Evolutionary conservation across 441 rosid genomes (phyloP).

Genomic region (Francoa sonchifolia): DNA sequence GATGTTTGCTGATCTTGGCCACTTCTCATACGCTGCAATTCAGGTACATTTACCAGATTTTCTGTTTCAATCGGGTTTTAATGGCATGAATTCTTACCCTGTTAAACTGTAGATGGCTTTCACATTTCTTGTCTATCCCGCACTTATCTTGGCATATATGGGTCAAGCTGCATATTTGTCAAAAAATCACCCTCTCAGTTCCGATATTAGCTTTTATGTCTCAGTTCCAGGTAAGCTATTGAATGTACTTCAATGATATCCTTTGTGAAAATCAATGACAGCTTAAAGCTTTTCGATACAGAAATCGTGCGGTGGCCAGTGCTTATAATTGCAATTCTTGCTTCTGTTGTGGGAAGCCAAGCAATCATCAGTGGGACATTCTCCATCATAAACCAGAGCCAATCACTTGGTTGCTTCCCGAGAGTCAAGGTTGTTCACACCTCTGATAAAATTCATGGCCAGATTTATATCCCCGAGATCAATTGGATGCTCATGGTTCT

Average conservation of each 20-base stretch:
- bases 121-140: slow-evolving; percentile 89
- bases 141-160: slow-evolving; percentile 89
- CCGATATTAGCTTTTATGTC: slow-evolving; percentile 66
- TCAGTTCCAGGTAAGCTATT: slow-evolving; percentile 58
- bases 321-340: slow-evolving; percentile 76
- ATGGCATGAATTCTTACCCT: slow-evolving; percentile 4
- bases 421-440: slow-evolving; percentile 92
- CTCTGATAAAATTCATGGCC: slow-evolving; percentile 81
- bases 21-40: slow-evolving; percentile 85
- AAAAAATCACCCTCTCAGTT: slow-evolving; percentile 46
- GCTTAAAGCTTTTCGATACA: slow-evolving; percentile 20
- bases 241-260: not conserved
- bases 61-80: not conserved
- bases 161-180: slow-evolving; percentile 97
- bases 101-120: slow-evolving; percentile 57
- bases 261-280: slow-evolving; percentile 2
- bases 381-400: slow-evolving; percentile 96
- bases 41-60: slow-evolving; percentile 30
- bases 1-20: slow-evolving; percentile 99
- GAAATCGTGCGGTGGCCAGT: slow-evolving; percentile 77
- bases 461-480: slow-evolving; percentile 90
- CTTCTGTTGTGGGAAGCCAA: slow-evolving; percentile 97
- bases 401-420: slow-evolving; percentile 89
- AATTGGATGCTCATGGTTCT: slow-evolving; percentile 93
- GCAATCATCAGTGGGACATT: slow-evolving; percentile 95